Evolutionary conservation across 768 basidiomycete species (phyloP), one percentile per base, ranked within the genome.

Genomic region (Gloeopeniophorella convolvens): DNA sequence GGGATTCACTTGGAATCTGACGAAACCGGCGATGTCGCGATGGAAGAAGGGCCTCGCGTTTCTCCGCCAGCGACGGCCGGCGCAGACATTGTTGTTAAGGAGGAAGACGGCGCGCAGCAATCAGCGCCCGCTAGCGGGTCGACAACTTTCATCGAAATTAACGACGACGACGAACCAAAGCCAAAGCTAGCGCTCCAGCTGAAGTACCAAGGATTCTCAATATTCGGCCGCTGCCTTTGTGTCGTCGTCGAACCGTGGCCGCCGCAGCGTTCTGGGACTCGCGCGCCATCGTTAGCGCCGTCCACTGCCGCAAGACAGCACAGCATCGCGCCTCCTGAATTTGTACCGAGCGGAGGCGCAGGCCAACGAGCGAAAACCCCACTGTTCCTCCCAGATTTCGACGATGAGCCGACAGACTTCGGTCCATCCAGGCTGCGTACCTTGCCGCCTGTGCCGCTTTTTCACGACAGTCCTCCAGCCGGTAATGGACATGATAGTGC

Each of bases 211-310:
- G 83, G 85, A 11, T 89, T 89, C 64, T 73, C 67, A 45, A 80
- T 89, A 41, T 76, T 78, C 50, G 83, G 81, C 0, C 77, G 79
- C 46, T 89, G 85, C 63, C 74, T 92, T 15, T 89, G 85, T 61
- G 74, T 92, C 30, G 83, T 92, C 20, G 80, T 90, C 13, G 89
- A 92, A 62, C 90, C 89, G 13, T 89, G 80, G 74, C 83, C 85
- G 4, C 67, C 77, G 12, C 61, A 80, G 31, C 75, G 71, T 30
- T 56, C 65, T 4, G 57, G 60, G 30, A 57, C 68, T 1, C 68
- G 64, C 32, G 61, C 62, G 11, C 64, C 62, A 13, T 67, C 73
- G 4, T 55, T 64, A 12, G 60, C 58, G 16, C 64, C 68, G 54
- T n/a, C 65, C 35, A 57, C 59, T 7, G 57, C 55, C 4, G 50